phyloP scores from a whole-genome alignment of 192 early-diverging fungal species.

The Martensiomyces pterosporus region DNA sequence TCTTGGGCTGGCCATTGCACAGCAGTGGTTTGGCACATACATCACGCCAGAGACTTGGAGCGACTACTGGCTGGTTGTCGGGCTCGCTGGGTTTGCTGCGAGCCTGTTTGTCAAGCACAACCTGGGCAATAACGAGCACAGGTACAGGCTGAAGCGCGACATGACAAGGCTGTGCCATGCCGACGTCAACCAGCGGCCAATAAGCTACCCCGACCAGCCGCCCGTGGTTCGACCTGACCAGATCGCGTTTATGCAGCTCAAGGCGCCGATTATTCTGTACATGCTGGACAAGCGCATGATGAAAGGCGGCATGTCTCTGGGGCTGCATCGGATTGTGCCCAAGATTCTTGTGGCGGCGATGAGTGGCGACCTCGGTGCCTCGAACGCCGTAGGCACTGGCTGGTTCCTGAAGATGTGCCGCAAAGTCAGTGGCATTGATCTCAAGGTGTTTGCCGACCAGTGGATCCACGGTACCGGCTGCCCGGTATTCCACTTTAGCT shows the following conservation, averaged over 20 bases:
- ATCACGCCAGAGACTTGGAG: conserved; percentile 65
- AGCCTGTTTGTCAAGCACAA: conserved; percentile 72
- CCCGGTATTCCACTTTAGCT: conserved; percentile 78
- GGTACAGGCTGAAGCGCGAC: conserved; percentile 75
- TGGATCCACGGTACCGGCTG: conserved; percentile 92
- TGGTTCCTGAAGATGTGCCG: conserved; percentile 78
- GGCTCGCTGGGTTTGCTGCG: conserved; percentile 73
- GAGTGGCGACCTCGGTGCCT: conserved; percentile 57
- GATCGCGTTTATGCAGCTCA: conserved; percentile 75
- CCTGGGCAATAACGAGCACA: conserved; percentile 86
- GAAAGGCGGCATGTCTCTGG: conserved; percentile 67
- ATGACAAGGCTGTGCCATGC: conserved; percentile 74
- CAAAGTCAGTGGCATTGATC: conserved; percentile 80
- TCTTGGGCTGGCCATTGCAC: conserved; percentile 67
- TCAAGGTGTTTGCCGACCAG: conserved; percentile 82
- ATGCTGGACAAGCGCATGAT: conserved; percentile 87
- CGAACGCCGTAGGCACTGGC: conserved; percentile 60
- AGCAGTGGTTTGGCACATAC: conserved; percentile 96
- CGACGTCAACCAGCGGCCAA: conserved; percentile 83
- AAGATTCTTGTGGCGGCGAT: conserved; percentile 74
- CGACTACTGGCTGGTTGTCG: conserved; percentile 87
- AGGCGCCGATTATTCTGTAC: conserved; percentile 83
- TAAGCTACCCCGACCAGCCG: conserved; percentile 64
- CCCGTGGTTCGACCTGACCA: conserved; percentile 55
- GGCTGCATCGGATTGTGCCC: conserved; percentile 72